Evolutionary conservation across 2,329 filamentous ascomycete genomes (phyloP).

Genomic region (Leptographium wingfieldii): DNA sequence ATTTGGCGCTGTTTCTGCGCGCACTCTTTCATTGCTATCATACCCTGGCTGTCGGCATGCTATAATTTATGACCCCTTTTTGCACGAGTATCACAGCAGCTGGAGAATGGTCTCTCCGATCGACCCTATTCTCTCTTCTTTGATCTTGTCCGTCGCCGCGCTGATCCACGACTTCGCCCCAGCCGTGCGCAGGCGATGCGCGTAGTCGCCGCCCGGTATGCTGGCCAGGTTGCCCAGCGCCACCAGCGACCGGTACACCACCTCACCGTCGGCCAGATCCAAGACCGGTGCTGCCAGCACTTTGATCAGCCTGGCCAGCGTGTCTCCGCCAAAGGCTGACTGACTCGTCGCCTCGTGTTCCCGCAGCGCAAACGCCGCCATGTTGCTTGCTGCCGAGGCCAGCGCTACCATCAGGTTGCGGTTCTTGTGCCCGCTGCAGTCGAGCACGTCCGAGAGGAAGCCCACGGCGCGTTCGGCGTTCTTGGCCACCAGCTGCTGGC

Average conservation of each 20-base stretch:
- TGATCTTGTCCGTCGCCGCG: constrained; percentile 28
- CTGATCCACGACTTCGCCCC: constrained; percentile 23
- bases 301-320: constrained; percentile 29
- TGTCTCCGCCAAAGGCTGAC: constrained; percentile 27
- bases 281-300: constrained; percentile 51
- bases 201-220: constrained; percentile 25
- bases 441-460: constrained; percentile 51
- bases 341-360: constrained; percentile 28
- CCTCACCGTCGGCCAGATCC: constrained; percentile 64
- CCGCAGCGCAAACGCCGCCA: constrained; percentile 55
- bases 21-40: not conserved
- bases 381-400: constrained; percentile 75
- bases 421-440: constrained; percentile 45
- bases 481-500: constrained; percentile 52
- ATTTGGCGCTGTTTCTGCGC: not conserved
- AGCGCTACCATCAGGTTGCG: constrained; percentile 73
- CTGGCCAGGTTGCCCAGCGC: constrained; percentile 61
- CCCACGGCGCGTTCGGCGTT: constrained; percentile 44
- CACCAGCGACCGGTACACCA: constrained; percentile 69
- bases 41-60: not conserved
- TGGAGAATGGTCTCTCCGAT: constrained; percentile 6
- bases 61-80: not conserved
- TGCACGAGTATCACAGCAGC: not conserved
- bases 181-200: not conserved
- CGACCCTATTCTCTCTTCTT: constrained; percentile 33